Percentiles rank a stretch among this genome's conserved stretches.
These are phyloP conservation scores for Eremothecium sinecaudum DNA, from an alignment of 1,139 yeast species.

Conservation along the genomic window DNA sequence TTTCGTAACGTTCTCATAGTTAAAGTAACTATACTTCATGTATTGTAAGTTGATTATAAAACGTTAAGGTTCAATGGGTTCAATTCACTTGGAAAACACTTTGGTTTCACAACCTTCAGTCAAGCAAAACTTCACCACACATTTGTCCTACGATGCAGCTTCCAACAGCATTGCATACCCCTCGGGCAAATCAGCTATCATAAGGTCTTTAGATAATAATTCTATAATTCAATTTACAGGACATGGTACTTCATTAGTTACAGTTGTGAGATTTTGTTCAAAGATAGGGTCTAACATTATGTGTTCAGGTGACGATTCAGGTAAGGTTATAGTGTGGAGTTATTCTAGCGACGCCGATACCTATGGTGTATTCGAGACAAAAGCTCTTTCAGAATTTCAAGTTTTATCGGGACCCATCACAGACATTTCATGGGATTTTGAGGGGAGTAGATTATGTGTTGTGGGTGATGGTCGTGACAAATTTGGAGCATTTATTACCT, in stretches of 20 bases:
- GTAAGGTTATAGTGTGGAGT: constrained; percentile 86
- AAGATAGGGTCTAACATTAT: constrained; percentile 63
- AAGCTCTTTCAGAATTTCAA: constrained; percentile 71
- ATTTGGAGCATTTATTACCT: constrained; percentile 86
- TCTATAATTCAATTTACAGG: constrained; percentile 51
- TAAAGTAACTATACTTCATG: no score
- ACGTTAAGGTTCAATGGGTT: constrained; percentile 10
- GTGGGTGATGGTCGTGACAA: constrained; percentile 93
- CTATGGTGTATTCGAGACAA: constrained; percentile 36
- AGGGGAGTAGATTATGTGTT: constrained; percentile 74
- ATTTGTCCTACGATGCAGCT: constrained; percentile 60
- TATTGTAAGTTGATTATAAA: no score
- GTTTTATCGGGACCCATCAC: constrained; percentile 75
- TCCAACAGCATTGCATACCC: constrained; percentile 70
- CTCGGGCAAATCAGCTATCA: constrained; percentile 67
- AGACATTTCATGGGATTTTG: constrained; percentile 90
- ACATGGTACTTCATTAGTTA: constrained; percentile 55
- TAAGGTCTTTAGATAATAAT: constrained; percentile 51
- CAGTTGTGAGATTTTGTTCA: constrained; percentile 81
- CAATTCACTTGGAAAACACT: constrained; percentile 19
- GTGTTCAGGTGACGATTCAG: constrained; percentile 87
- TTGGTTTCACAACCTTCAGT: constrained; percentile 78
- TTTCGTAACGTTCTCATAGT: no score
- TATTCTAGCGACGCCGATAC: constrained; percentile 17
- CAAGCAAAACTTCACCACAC: constrained; percentile 55